Base-by-base conservation (phyloP, 768 basidiomycete species). In the Termitomyces sp. region DNA sequence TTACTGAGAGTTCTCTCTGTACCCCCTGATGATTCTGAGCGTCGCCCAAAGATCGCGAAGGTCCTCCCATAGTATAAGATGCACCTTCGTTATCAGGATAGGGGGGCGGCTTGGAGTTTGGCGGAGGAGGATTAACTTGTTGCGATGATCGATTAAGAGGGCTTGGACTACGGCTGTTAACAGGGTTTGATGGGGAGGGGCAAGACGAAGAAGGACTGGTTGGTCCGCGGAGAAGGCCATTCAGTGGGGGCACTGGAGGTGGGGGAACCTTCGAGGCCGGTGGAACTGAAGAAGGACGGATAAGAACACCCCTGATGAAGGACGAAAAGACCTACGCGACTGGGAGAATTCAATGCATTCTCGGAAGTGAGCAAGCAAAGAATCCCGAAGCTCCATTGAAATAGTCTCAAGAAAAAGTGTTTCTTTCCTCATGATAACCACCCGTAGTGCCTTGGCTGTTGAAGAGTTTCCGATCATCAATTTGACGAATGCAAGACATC, bases 381-480 rank as follows among this genome's bases (percentile, higher is more conserved):
- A 73, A 65, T 93, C 84, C 60, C 92, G 80, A 15, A 78, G 72
- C 34, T 81, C 75, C 11, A 70, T 70, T 1, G 88, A 87, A 57
- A 84, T 79, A 7, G 82, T 75, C 58, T 87, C 82, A 9, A 99
- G 64, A 44, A 79, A 75, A 53, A 99, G 71, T 6, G 80, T 85
- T 72, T 98, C 97, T 74, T 95, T 96, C 61, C 85, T 78, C 88
- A 99, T 87, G 62, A 99, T 84, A 44, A 83, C 82, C 6, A 98
- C 78, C 55, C 89, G 84, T 42, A 98, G 65, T 8, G 82, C 81
- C 65, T 84, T 87, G 30, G 86, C 93, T 95, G 60, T 58, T 36
- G 8, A 20, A 31, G 61, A 41, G 45, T 50, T 15, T 39, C 57
- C 41, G 30, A 48, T 36, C 48, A 45, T 16, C 44, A 37, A 27